Evolutionary conservation across 257 asterid genomes (phyloP), one percentile per base, ranked within the genome.

Genomic region (Osmanthus fragrans): DNA sequence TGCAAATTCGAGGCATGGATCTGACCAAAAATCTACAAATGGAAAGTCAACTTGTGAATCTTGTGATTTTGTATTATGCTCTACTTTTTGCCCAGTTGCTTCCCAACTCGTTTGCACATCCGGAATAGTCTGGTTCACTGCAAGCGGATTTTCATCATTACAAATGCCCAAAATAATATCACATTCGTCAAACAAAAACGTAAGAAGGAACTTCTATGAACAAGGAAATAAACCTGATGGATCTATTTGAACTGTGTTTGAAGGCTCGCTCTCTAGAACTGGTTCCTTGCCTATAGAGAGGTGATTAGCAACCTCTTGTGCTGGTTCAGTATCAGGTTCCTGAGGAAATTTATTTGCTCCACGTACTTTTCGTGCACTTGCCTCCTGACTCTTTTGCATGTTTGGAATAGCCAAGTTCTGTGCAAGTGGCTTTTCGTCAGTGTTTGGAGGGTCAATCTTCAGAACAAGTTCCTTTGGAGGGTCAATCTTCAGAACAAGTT

Each of bases 1-100:
- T 15, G 90, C 88, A 40, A 87, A 87, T 10, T 84, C 87, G 54
- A 82, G 58, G 73, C 90, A 84, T 21, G 90, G 88, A 80, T 87
- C 88, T 32, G 88, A 70, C 85, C 83, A 78, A 56, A 77, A 78
- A 56, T 82, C 85, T 33, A 79, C 81, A 29, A 82, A 85, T n/a
- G 79, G 79, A 39, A 73, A 82, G 58, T 75, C 70, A 27, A 36
- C 27, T 49, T 75, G 79, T 18, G 75, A 49, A 2, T 77, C 73
- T 33, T 66, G 77, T 33, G 79, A 58, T 32, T 75, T 76, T 37
- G 77, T 74, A 64, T 51, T 74, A 68, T 71, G 82, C 4, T 70
- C 74, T 10, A 64, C 76, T 49, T 11, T 84, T 42, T 54, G 67
- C 81, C 70, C 85, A 16, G 73, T 77, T 67, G 23, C 70, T 68